A percentile compares a stretch with the other conserved stretches of the same genome.
Conservation (phyloP, 2,329 filamentous ascomycete species). For the Bipolaris zeicola region DNA sequence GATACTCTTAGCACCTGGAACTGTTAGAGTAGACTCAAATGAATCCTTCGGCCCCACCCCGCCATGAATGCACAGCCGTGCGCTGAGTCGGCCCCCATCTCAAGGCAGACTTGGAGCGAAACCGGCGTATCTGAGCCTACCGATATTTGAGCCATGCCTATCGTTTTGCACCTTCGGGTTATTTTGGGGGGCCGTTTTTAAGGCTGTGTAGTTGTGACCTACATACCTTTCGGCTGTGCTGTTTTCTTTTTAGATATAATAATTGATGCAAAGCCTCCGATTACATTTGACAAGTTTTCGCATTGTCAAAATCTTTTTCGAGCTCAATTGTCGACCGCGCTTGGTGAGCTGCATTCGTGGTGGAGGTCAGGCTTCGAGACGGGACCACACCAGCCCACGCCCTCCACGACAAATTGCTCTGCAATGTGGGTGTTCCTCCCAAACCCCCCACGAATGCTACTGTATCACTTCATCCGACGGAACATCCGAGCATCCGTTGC, state of each 20-base stretch:
- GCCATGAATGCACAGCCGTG: background rate
- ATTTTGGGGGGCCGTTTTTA: background rate
- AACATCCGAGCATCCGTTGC: too few relatives aligned
- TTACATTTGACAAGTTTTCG: background rate
- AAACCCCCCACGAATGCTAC: background rate
- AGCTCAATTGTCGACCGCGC: background rate
- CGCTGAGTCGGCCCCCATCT: background rate
- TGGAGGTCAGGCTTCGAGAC: background rate
- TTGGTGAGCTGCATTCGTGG: background rate
- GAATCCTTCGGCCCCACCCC: background rate
- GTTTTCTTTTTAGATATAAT: background rate
- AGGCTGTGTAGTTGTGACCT: background rate
- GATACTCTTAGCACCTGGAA: background rate
- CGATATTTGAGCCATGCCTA: background rate
- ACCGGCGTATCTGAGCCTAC: background rate
- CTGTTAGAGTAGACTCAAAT: background rate
- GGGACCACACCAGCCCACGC: conserved; percentile 3
- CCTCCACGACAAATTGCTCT: background rate
- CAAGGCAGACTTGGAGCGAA: conserved; percentile 7
- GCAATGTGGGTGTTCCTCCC: conserved; percentile 2
- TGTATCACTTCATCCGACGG: background rate
- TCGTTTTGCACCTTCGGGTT: too few relatives aligned
- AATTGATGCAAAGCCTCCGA: background rate
- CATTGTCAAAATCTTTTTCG: background rate
- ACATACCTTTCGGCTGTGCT: background rate